phyloP scores from a whole-genome alignment of 2,329 filamentous ascomycete species.

The Xylariaceae sp. region DNA sequence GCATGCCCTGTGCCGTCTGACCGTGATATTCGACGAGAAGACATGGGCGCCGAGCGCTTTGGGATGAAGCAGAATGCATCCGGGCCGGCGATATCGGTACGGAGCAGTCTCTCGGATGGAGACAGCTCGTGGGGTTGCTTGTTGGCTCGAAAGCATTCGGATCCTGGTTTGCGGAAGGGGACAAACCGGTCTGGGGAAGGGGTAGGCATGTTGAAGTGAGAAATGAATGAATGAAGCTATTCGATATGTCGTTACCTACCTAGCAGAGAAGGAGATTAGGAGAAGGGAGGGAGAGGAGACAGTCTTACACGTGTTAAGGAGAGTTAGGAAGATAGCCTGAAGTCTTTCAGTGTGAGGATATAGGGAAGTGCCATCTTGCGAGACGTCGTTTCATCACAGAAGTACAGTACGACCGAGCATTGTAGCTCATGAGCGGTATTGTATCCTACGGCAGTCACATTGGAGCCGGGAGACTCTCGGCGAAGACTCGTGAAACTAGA shows the following conservation, averaged over 20 bases:
- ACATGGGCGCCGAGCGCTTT: slow-evolving; percentile 23
- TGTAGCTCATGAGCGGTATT: too few relatives aligned
- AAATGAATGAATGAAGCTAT: slow-evolving; percentile 23
- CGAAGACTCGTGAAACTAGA: too few relatives aligned
- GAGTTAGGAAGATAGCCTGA: not conserved
- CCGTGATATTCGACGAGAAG: slow-evolving; percentile 19
- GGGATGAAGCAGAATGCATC: slow-evolving; percentile 40
- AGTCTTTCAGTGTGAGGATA: too few relatives aligned
- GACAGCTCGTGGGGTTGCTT: slow-evolving; percentile 40
- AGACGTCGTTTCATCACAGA: too few relatives aligned
- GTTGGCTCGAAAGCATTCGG: slow-evolving; percentile 43
- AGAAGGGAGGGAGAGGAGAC: slow-evolving; percentile 1
- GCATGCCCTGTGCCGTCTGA: slow-evolving; percentile 25
- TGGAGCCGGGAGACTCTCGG: too few relatives aligned
- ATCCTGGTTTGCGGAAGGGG: slow-evolving; percentile 35
- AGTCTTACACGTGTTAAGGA: not conserved
- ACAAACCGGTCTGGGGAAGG: slow-evolving; percentile 46
- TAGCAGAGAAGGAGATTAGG: slow-evolving; percentile 10
- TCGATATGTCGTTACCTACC: slow-evolving; percentile 20
- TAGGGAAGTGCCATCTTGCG: too few relatives aligned
- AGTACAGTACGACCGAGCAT: too few relatives aligned
- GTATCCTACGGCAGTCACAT: too few relatives aligned
- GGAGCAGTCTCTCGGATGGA: slow-evolving; percentile 38
- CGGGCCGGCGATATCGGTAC: slow-evolving; percentile 34
- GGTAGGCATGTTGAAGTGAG: slow-evolving; percentile 22